Evolutionary conservation across 331 rosid species (phyloP).

Genomic region (Erythrophleum ivorense): DNA sequence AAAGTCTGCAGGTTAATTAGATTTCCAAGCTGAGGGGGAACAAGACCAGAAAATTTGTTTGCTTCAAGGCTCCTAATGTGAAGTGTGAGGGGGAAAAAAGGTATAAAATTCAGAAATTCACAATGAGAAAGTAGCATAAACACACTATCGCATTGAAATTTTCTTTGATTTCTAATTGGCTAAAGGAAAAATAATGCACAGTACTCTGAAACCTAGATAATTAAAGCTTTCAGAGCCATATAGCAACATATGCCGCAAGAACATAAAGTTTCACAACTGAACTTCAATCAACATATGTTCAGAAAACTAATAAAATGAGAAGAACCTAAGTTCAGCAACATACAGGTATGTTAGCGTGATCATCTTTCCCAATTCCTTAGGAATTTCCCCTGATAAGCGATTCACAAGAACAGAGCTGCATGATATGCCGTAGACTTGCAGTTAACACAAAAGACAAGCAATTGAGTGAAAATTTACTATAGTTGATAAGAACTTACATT

Average conservation of each 20-base stretch:
- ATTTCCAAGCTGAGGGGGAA: constrained; percentile 71
- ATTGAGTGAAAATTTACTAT: constrained; percentile 23
- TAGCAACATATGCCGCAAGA: constrained; percentile 5
- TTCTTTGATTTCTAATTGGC: constrained; percentile 7
- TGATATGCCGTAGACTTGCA: constrained; percentile 12
- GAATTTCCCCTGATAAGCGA: constrained; percentile 79
- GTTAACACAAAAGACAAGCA: constrained; percentile 35
- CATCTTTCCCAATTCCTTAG: constrained; percentile 70
- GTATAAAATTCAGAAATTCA: constrained; percentile 22
- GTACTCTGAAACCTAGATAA: constrained; percentile 5
- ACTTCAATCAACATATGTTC: constrained; percentile 32
- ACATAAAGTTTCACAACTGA: constrained; percentile 28
- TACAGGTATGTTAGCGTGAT: constrained; percentile 66
- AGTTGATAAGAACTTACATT: constrained; percentile 57
- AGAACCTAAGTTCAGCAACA: constrained; percentile 39
- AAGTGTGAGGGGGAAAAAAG: constrained; percentile 5
- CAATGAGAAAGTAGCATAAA: constrained; percentile 28
- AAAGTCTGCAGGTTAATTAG: constrained; percentile 59
- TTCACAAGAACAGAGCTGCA: constrained; percentile 76
- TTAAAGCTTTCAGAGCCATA: constrained; percentile 15
- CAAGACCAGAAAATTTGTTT: constrained; percentile 65
- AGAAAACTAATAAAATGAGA: constrained; percentile 8
- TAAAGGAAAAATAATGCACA: constrained; percentile 18
- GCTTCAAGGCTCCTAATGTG: constrained; percentile 66
- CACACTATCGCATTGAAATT: constrained; percentile 1